Base-by-base conservation (phyloP, 2,329 filamentous ascomycete species). In the Aciculosporium take region DNA sequence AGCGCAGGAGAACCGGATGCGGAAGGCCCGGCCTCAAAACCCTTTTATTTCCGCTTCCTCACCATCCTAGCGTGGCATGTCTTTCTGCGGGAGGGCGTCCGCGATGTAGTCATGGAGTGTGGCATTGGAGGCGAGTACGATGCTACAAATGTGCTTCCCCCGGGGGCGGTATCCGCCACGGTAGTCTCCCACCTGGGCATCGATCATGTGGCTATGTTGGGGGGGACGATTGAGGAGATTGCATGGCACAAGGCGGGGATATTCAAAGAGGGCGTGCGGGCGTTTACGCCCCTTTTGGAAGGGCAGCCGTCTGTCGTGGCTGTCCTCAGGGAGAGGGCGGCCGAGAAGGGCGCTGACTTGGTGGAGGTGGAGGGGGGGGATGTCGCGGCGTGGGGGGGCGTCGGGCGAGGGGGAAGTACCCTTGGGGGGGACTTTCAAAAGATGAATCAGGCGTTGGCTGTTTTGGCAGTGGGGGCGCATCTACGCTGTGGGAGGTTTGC, bases 111-210 rank as follows among this genome's bases (percentile, higher is more conserved):
- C 8, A 72, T 96, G 27, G 91, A 98, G 62, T 94, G 86, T 53
- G 91, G 91, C 1, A 93, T 96, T 48, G 91, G 91, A 13, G 91
- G 88, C 37, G 85, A 94, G 62, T 87, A 87, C 53, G 89, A 96
- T 55, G 82, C 83, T 23, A 98, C 91, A 8, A 96, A 96, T 54
- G 74, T 96, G 18, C 61, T 98, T 5, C 68, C 69, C 0, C 42
- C 63, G 0, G 66, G 71, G 9, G 69, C 74, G 10, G 81, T 87
- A 1, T 79, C 74, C 6, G 80, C 79, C 1, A 74, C 78, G 1
- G 83, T 81, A 0, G 78, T 95, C 29, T 80, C 86, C 17, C 86
- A 81, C 53, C 60, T 95, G 33, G 87, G 85, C 3, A 81, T 94
- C 45, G 88, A 95, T 52, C 88, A 95, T 59, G 78, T 81, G 1